phyloP scores from a whole-genome alignment of 208 protist species.

The Wallacemonas sp. region DNA sequence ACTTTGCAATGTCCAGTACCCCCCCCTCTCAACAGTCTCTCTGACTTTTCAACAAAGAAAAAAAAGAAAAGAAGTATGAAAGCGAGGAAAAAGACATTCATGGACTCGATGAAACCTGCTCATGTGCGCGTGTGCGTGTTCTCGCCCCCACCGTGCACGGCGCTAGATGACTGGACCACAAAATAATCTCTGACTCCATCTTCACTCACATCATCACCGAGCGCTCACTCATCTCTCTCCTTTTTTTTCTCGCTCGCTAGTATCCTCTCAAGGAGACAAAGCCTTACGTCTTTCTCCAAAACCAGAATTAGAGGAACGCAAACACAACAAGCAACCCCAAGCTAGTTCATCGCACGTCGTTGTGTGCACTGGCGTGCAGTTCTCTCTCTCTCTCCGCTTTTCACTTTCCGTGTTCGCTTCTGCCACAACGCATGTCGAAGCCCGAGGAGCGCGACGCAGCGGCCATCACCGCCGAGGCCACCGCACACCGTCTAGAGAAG shows the following conservation, averaged over 20 bases:
- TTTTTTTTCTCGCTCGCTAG: not conserved
- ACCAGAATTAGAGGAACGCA: not conserved
- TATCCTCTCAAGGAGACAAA: not conserved
- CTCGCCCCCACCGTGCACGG: too few relatives aligned
- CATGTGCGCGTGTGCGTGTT: too few relatives aligned
- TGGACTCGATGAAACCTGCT: too few relatives aligned
- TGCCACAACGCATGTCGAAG: not conserved
- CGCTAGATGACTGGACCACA: too few relatives aligned
- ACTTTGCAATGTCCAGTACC: too few relatives aligned
- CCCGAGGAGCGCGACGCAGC: not conserved
- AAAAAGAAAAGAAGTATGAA: too few relatives aligned
- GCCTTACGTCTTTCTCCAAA: not conserved
- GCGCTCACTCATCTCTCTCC: not conserved
- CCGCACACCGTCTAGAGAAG: constrained; percentile 1
- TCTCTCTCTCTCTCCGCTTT: not conserved
- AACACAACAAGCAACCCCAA: too few relatives aligned
- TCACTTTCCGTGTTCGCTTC: not conserved
- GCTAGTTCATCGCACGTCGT: not conserved
- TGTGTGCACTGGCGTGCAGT: too few relatives aligned
- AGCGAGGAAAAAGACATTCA: too few relatives aligned
- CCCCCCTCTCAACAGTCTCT: too few relatives aligned
- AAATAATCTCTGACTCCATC: not conserved
- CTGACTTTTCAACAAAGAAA: too few relatives aligned
- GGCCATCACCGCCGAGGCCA: not conserved
- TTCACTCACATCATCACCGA: too few relatives aligned